Evolutionary conservation across 805 yeast genomes (phyloP), one percentile per base, ranked within the genome.

Genomic region (Clavispora phyllophila): DNA sequence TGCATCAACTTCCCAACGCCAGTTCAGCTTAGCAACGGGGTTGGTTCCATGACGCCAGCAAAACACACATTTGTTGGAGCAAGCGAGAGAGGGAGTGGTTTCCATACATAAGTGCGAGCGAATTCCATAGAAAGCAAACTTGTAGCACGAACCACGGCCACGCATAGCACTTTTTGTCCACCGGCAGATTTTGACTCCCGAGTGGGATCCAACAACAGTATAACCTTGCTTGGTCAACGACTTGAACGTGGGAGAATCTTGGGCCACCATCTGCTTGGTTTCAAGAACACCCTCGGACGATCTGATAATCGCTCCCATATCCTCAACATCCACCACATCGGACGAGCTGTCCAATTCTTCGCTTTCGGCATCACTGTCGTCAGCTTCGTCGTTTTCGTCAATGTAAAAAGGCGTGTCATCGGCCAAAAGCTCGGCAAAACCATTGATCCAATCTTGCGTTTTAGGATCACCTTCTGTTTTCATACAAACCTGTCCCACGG

Each of bases 11-110:
- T 88, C 91, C 97, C 97, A 89, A 56, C 96, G 72, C 97, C 97
- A 89, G 48, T 68, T 70, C 46, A 84, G 83, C 23, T 95, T 89
- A 14, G 96, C 96, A 2, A 90, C 96, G 0, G 97, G 97, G 57
- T 89, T 90, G 2, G 96, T 89, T 38, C 97, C 97, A 63, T 89
- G 97, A 61, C 97, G 78, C 97, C 97, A 89, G 66, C 97, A 89
- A 58, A 89, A 89, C 4, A 90, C 96, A 74, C 97, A 89, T 61
- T 89, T 89, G 60, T 89, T 89, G 5, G 96, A 87, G 63, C 97
- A 89, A 7, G 96, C 91, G 45, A 89, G 70, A 1, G 95, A 84
- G 1, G 97, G 97, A 0, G 97, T 89, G 2, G 96, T 80, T 60
- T 89, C 97, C 97, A 89, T 89, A 65, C 97, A 89, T 43, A 91